Evolutionary conservation across 495 filamentous ascomycete species (phyloP).

Genomic region (Staphylotrichum longicolle): DNA sequence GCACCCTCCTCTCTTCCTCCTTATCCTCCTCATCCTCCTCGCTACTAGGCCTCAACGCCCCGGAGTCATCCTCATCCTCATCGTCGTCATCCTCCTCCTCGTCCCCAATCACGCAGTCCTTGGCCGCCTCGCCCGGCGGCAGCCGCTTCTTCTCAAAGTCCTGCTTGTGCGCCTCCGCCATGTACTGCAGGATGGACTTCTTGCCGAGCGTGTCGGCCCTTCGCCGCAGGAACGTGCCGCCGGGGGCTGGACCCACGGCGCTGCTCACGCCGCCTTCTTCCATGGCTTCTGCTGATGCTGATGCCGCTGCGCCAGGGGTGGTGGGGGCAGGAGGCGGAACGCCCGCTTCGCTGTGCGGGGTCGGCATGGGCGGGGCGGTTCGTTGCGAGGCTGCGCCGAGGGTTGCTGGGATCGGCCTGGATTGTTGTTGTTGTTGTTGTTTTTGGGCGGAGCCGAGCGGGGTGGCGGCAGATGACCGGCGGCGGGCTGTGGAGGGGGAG

Average conservation of each 20-base stretch:
- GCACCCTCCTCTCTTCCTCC: conserved; percentile 18
- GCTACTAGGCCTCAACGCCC: too few species aligned
- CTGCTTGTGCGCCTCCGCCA: conserved; percentile 75
- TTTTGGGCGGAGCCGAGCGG: neutral
- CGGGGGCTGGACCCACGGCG: conserved; percentile 1
- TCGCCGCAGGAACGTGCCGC: conserved; percentile 38
- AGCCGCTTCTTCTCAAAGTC: conserved; percentile 78
- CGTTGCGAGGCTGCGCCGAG: neutral
- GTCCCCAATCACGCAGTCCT: conserved; percentile 6
- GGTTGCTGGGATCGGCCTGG: too few species aligned
- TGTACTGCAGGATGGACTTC: conserved; percentile 54
- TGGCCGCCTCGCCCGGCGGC: conserved; percentile 29
- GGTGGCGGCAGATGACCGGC: neutral
- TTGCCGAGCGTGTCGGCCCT: conserved; percentile 35
- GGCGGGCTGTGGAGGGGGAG: conserved; percentile 5
- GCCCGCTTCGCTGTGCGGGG: neutral
- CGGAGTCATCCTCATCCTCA: conserved; percentile 22
- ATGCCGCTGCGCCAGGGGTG: conserved; percentile 4
- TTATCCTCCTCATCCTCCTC: conserved; percentile 32
- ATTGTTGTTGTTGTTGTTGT: neutral
- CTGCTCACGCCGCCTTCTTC: conserved; percentile 4
- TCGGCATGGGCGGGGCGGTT: neutral
- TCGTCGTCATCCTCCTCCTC: conserved; percentile 12
- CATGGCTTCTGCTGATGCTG: neutral
- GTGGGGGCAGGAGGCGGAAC: neutral